phyloP scores from a whole-genome alignment of 805 yeast species.

The Gaillardinia entomophila region DNA sequence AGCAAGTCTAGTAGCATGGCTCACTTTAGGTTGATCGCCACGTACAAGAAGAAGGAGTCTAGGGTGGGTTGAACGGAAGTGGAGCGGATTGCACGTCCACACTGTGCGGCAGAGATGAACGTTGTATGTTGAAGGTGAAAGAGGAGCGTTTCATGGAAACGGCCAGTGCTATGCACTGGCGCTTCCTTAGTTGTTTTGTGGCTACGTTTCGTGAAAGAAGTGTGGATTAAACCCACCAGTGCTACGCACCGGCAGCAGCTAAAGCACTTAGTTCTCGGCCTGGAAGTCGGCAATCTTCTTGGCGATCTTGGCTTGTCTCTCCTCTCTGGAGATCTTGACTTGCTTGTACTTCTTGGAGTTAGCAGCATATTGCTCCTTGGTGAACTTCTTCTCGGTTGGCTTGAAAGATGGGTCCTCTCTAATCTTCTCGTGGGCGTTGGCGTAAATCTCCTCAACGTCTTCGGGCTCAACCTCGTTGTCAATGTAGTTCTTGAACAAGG shows the following conservation, averaged over 20 bases:
- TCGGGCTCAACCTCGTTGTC: constrained; percentile 98
- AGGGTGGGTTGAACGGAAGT: too few relatives aligned
- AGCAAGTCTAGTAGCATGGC: too few relatives aligned
- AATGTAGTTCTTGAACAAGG: constrained; percentile 92
- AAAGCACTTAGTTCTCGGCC: constrained; percentile 35
- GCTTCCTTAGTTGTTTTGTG: not conserved
- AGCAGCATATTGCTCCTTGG: constrained; percentile 98
- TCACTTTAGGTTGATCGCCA: too few relatives aligned
- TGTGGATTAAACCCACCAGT: too few relatives aligned
- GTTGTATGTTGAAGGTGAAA: too few relatives aligned
- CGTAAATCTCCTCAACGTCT: constrained; percentile 91
- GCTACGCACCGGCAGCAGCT: not conserved
- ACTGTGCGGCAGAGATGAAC: too few relatives aligned
- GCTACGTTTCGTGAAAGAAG: too few relatives aligned
- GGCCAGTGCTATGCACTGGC: not conserved
- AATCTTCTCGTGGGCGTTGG: constrained; percentile 90
- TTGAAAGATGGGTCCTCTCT: constrained; percentile 93
- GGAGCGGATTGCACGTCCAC: too few relatives aligned
- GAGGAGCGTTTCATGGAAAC: too few relatives aligned
- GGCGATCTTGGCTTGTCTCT: constrained; percentile 84
- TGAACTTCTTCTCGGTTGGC: constrained; percentile 86
- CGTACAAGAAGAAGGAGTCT: too few relatives aligned
- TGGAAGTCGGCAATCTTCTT: constrained; percentile 93
- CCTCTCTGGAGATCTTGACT: constrained; percentile 82
- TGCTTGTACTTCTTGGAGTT: constrained; percentile 89